Percentiles rank a stretch among this genome's conserved stretches.
Evolutionary conservation across 2,329 filamentous ascomycete species (phyloP).

Genomic region (Aplosporella prunicola): DNA sequence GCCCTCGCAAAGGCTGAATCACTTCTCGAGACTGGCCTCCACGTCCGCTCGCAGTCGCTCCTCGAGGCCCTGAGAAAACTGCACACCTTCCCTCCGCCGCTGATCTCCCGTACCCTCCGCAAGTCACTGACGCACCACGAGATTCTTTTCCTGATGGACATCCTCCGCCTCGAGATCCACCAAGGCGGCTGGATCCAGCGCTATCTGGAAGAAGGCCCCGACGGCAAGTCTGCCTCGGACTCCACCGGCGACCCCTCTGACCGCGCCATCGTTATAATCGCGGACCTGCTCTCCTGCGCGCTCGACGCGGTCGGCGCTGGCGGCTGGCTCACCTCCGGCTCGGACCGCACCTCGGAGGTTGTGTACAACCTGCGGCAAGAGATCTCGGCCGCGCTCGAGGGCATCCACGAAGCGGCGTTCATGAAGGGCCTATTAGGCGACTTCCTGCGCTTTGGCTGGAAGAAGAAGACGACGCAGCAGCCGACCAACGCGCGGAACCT

Average conservation of each 20-base stretch:
- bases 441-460: slow-evolving; percentile 50
- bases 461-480: slow-evolving; percentile 22
- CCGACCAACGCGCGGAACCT: slow-evolving; percentile 18
- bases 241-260: slow-evolving; percentile 47
- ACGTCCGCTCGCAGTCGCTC: slow-evolving; percentile 53
- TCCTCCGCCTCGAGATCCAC: slow-evolving; percentile 63
- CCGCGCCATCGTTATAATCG: slow-evolving; percentile 60
- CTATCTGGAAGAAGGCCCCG: slow-evolving; percentile 52
- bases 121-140: slow-evolving; percentile 56
- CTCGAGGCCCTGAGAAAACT: slow-evolving; percentile 62
- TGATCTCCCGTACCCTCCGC: slow-evolving; percentile 55
- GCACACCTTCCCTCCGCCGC: slow-evolving; percentile 48
- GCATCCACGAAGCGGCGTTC: slow-evolving; percentile 58
- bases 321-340: slow-evolving; percentile 56
- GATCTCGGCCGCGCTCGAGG: slow-evolving; percentile 61
- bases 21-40: slow-evolving; percentile 55
- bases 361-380: slow-evolving; percentile 58
- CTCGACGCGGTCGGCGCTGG: slow-evolving; percentile 66
- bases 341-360: slow-evolving; percentile 50
- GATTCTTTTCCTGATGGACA: slow-evolving; percentile 59
- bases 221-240: slow-evolving; percentile 19
- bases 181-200: slow-evolving; percentile 67
- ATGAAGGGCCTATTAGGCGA: slow-evolving; percentile 57
- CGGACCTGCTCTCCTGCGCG: slow-evolving; percentile 61
- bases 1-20: slow-evolving; percentile 61